A percentile compares a stretch with the other conserved stretches of the same genome.
Conservation (phyloP, 139 green algal species). For the Astrephomene gubernaculifera region DNA sequence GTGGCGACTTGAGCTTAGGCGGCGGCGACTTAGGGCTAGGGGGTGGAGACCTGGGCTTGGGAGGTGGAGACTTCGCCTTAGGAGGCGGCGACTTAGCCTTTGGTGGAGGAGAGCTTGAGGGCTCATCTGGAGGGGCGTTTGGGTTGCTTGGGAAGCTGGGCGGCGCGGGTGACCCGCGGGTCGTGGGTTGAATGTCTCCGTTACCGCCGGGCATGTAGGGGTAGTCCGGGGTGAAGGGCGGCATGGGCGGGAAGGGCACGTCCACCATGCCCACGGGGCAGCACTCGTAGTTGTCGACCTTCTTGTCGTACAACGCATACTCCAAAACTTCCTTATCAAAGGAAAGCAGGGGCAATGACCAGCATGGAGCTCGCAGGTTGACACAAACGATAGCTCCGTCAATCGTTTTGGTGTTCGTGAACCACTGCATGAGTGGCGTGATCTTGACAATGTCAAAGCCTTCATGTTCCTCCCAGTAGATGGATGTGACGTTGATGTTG, state of each 20-base stretch:
- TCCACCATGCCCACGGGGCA: conserved; percentile 8
- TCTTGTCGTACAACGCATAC: conserved; percentile 43
- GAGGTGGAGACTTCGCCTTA: background rate
- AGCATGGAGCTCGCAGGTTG: conserved; percentile 32
- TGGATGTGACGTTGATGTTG: background rate
- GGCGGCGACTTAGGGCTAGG: background rate
- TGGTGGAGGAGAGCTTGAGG: background rate
- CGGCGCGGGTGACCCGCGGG: background rate
- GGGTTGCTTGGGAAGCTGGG: background rate
- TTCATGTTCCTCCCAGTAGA: conserved; percentile 20
- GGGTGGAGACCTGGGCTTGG: background rate
- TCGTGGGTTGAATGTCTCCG: background rate
- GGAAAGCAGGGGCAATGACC: background rate
- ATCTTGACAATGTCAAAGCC: conserved; percentile 26
- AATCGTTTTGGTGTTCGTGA: background rate
- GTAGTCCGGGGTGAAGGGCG: background rate
- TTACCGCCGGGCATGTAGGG: no score
- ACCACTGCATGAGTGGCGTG: conserved; percentile 20
- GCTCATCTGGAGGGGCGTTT: no score
- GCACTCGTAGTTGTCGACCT: conserved; percentile 45
- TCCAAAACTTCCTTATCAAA: background rate
- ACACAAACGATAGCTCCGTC: conserved; percentile 1
- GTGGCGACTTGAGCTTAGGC: background rate
- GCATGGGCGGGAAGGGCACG: background rate
- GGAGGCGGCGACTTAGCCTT: background rate